Conservation (phyloP, 2,329 filamentous ascomycete genomes). For the Diplodia scrobiculata region DNA sequence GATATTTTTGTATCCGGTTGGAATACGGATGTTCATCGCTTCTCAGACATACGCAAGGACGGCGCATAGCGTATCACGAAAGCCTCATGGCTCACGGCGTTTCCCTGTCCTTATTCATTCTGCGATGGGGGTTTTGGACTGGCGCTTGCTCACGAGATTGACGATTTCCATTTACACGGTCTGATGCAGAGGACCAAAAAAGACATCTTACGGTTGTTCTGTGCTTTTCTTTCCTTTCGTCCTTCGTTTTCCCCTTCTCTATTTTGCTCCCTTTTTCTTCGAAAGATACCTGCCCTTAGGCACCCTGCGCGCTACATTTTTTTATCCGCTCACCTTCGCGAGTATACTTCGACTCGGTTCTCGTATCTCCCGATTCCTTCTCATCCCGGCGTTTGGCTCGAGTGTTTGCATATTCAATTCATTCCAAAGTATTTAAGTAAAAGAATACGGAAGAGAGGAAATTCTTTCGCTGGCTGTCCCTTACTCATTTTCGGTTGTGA, state of each 20-base stretch:
- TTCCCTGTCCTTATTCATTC: not conserved
- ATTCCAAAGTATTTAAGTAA: too few relatives aligned
- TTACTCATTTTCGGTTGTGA: too few relatives aligned
- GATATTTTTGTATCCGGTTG: not conserved
- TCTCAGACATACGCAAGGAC: not conserved
- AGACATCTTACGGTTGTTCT: not conserved
- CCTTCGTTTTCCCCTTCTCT: not conserved
- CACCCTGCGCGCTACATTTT: not conserved
- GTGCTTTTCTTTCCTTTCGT: not conserved
- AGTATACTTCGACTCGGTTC: not conserved
- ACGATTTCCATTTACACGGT: not conserved
- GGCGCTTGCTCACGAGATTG: not conserved
- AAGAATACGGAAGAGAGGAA: too few relatives aligned
- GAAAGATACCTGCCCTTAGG: slow-evolving; percentile 18
- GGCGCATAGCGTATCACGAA: not conserved
- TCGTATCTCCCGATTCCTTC: not conserved
- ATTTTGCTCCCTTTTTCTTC: not conserved
- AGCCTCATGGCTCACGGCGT: not conserved
- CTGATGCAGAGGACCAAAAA: not conserved
- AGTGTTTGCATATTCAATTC: not conserved
- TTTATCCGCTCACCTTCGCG: not conserved
- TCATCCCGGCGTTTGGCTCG: not conserved
- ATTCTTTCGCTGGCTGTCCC: too few relatives aligned
- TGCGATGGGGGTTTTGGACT: not conserved
- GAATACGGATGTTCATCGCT: not conserved